Base-by-base conservation (phyloP, 495 filamentous ascomycete species). In the Penicillium crystallinum region DNA sequence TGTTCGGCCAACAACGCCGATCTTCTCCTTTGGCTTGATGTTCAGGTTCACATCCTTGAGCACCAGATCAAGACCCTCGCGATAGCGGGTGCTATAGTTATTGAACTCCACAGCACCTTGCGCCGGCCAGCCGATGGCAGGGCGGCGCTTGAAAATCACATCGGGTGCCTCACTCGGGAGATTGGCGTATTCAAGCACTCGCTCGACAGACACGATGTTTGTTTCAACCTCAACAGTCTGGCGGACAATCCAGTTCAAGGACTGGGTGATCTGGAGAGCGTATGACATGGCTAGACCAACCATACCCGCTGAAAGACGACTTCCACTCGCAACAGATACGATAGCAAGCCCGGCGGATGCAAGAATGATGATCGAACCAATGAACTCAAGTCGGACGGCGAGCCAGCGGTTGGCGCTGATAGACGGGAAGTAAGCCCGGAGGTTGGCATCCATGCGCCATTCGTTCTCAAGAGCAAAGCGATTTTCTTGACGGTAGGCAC, bases 201-300 rank as follows among this genome's bases (percentile, higher is more conserved):
- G 86, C 79, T 99, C 95, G 47, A 99, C 95, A 10, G 95, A 96
- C 50, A 99, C 92, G 55, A 97, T 97, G 71, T 99, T 99, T 33
- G 93, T 97, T 77, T 99, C 95, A 27, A 97, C 95, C 71, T 99
- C 95, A 14, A 99, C 95, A 4, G 93, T 96, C 73, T 99, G 95
- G 47, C 95, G 87, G 39, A 99, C 95, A 61, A 99, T 97, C 93
- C 93, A 99, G 75, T 99, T 99, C 54, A 99, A 77, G n/a, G 91
- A 95, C 63, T 90, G 87, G 17, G 95, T 99, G 64, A 97, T 97
- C 73, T 96, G 89, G 55, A 99, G 78, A 41, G 91, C 93, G 68
- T 97, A 96, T 34, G 91, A 95, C 91, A 99, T 93, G 52, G 90
- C 81, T 66, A 99, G 75, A 74, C 95, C 95, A 44, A 97, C 95